Evolutionary conservation across 78 protist species (phyloP).

Genomic region (Goniomonas avonlea): DNA sequence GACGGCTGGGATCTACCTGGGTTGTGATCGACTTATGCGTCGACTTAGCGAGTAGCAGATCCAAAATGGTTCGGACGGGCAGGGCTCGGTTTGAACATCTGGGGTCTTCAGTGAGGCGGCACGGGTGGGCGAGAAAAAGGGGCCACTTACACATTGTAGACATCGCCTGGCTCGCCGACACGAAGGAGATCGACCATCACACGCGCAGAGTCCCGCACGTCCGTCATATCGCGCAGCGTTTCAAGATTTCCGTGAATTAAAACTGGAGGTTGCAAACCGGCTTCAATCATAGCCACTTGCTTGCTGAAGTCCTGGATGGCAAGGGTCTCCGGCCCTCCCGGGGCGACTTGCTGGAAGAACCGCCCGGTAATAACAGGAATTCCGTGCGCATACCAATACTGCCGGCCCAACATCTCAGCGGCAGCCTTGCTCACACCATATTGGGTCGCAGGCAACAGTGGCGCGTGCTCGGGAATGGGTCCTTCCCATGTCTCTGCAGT

Average conservation of each 20-base stretch:
- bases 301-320: neutral
- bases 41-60: no score
- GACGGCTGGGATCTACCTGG: no score
- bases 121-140: no score
- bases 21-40: no score
- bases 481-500: neutral
- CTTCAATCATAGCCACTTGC: neutral
- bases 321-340: slow-evolving; percentile 4
- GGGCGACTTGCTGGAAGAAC: neutral
- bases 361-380: neutral
- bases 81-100: no score
- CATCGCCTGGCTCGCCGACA: neutral
- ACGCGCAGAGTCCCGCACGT: neutral
- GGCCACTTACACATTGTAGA: slow-evolving; percentile 11
- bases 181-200: neutral
- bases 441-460: neutral
- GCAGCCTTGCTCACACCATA: slow-evolving; percentile 8
- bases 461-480: neutral
- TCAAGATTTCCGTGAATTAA: neutral
- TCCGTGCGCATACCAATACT: neutral
- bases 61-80: no score
- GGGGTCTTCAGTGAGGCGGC: no score
- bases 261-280: neutral
- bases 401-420: neutral
- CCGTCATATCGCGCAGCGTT: slow-evolving; percentile 13